Base-by-base conservation (phyloP, 2,329 filamentous ascomycete species). In the Phyllosticta citrichinensis region DNA sequence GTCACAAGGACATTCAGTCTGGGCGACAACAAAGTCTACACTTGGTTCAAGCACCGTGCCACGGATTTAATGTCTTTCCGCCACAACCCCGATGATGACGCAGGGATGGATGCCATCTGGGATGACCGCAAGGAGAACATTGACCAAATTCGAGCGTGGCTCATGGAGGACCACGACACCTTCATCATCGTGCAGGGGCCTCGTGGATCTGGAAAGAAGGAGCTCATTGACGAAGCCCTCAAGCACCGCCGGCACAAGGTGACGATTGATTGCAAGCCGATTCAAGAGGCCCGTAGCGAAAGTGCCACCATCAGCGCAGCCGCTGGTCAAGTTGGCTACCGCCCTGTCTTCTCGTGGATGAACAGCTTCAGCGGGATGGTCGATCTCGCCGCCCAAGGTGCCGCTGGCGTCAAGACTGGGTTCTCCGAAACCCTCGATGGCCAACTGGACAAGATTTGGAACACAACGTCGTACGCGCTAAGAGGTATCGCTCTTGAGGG, bases 181-280 rank as follows among this genome's bases (percentile, higher is more conserved):
- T 97, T 97, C 71, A 91, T 96, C 64, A 89, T 97, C 9, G 84
- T 99, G 0, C 92, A 96, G 69, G 94, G 94, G 0, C 92, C 94
- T 4, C 85, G 91, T 57, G 94, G 93, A 6, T 95, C 91, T 0
- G 94, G 92, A 1, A 97, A 97, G 75, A 87, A 84, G 64, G 92
- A 97, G 66, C 81, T 97, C 12, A 86, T 97, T 2, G 88, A 96
- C 52, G 89, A 96, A 73, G 88, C 90, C 0, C 79, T 97, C 17
- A 84, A 88, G 65, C 84, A 84, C 8, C 84, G 88, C 53, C 86
- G 84, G 64, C 86, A 95, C 65, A 90, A 93, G 55, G 78, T 97
- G 2, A 79, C 95, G 3, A 83, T 97, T 53, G 94, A 99, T 75
- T 97, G 93, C 78, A 96, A 96, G 71, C 88, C 89, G 1, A 89